Percentiles rank a stretch among this genome's conserved stretches.
These are phyloP conservation scores for Kodamaea restingae DNA, from an alignment of 805 yeast genomes.

Conservation along the genomic window DNA sequence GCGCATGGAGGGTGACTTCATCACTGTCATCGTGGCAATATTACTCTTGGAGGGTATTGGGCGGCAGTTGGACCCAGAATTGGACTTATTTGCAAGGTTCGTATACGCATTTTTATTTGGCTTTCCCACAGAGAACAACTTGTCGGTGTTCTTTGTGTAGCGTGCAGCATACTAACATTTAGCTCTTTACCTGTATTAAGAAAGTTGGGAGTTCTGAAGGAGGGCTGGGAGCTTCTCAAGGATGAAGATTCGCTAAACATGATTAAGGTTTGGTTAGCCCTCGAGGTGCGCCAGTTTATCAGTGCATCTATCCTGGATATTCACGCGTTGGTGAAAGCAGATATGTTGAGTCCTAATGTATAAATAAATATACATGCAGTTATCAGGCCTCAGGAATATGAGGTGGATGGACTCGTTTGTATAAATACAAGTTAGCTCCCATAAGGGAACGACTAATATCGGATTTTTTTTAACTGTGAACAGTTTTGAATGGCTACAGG, in stretches of 20 bases:
- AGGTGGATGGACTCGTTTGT: neutral
- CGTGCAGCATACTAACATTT: conserved; percentile 14
- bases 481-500: too few species aligned
- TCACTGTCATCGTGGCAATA: conserved; percentile 92
- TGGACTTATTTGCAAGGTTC: conserved; percentile 94
- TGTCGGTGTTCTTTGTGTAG: conserved; percentile 10
- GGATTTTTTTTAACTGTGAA: too few species aligned
- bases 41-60: conserved; percentile 92
- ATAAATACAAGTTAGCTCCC: too few species aligned
- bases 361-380: too few species aligned
- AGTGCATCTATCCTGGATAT: conserved; percentile 75
- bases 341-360: conserved; percentile 43
- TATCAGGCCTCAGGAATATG: too few species aligned
- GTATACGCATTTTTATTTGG: conserved; percentile 50
- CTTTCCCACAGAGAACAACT: conserved; percentile 35
- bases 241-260: conserved; percentile 65
- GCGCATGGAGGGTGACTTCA: conserved; percentile 95
- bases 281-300: conserved; percentile 85
- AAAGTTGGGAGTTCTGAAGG: conserved; percentile 67
- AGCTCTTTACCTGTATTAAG: conserved; percentile 84
- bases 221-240: conserved; percentile 54
- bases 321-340: conserved; percentile 41
- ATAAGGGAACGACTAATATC: too few species aligned
- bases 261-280: conserved; percentile 86
- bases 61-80: conserved; percentile 84